A percentile compares a stretch with the other conserved stretches of the same genome.
Conservation (phyloP, 148 eudicot genomes). For the Fagopyrum homotropicum region DNA sequence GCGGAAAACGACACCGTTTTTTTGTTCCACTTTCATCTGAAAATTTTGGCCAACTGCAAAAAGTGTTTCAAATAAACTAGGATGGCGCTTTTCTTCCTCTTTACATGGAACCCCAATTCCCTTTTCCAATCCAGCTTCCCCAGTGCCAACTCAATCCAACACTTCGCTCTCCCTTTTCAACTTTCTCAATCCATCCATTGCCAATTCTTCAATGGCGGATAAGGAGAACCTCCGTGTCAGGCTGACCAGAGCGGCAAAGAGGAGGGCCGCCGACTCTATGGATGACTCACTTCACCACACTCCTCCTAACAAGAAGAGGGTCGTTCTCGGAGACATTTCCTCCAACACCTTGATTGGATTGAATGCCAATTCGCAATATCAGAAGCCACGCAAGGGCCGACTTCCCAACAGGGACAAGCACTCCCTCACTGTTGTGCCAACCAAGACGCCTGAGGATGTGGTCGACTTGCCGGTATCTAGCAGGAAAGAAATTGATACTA, state of each 20-base stretch:
- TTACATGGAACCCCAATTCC: constrained; percentile 6
- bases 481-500: constrained; percentile 21
- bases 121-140: constrained; percentile 1
- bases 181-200: constrained; percentile 1
- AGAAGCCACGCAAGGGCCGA: constrained; percentile 17
- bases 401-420: constrained; percentile 22
- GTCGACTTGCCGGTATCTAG: not conserved
- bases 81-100: constrained; percentile 13
- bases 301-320: constrained; percentile 38
- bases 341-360: constrained; percentile 18
- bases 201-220: constrained; percentile 36
- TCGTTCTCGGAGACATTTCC: constrained; percentile 63
- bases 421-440: not conserved
- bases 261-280: constrained; percentile 35
- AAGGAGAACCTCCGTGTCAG: constrained; percentile 50
- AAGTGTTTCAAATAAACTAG: not conserved
- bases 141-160: not conserved
- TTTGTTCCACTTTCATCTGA: not conserved
- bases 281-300: not conserved
- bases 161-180: not conserved
- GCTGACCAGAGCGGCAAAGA: constrained; percentile 60
- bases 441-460: constrained; percentile 21
- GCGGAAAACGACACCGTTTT: not conserved
- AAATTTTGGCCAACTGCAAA: constrained; percentile 7
- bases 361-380: constrained; percentile 1